Evolutionary conservation across 441 rosid species (phyloP), one percentile per base, ranked within the genome.

Genomic region (Breynia disticha): DNA sequence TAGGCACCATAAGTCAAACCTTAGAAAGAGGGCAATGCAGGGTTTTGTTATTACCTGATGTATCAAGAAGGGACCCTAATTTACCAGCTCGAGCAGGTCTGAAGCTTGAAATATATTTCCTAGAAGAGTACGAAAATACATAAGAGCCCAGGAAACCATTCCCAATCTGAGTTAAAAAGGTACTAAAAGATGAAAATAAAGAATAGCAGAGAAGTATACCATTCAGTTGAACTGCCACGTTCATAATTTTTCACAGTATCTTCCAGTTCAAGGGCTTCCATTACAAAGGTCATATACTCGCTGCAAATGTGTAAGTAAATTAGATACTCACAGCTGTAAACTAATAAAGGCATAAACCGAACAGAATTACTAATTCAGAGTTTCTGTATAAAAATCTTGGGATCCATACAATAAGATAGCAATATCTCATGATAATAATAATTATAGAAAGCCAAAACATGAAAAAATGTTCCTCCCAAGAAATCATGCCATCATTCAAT

Each of bases 41-140:
- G 35, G 35, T 28, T 50, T 44, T 39, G 39, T 48, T 15, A 56
- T 67, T 85, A 94, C 99, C 99, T 9, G 73, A 64, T 38, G 83
- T 78, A 67, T 83, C 95, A 12, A 87, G 59, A 63, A 76, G 28
- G 51, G 75, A 43, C 13, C 93, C 99, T 64, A 80, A 47, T 58
- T 79, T 78, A 52, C 95, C 96, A 47, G 66, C 72, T 64, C 86
- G 79, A 52, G 55, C 67, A 54, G 82, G 64, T 75, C 91, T 78
- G 73, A 90, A 80, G 82, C 95, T 89, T 55, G 99, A 94, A 37
- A 94, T 63, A 65, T 83, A 94, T 81, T 74, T 84, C 97, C 99
- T 94, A 70, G 65, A 66, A 59, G 12, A 60, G 35, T 56, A 41
- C 45, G 63, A 37, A 57, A 22, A 42, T 47, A 48, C 17, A 37